phyloP scores from a whole-genome alignment of 2,329 filamentous ascomycete genomes.

The Didymella glomerata region DNA sequence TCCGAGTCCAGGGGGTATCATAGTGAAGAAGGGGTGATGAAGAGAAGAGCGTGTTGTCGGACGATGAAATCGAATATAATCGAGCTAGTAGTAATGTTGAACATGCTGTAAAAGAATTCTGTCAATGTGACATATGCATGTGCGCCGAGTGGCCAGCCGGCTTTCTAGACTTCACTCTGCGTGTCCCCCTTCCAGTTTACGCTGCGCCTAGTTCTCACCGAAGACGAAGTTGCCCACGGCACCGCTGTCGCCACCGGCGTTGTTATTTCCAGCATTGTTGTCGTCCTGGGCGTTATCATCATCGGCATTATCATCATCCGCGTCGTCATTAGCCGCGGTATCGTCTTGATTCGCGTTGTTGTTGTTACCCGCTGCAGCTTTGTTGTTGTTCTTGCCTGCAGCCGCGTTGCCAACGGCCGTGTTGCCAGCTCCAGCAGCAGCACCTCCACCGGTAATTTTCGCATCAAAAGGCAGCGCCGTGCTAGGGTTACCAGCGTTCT shows the following conservation, averaged over 20 bases:
- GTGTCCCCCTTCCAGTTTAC: background rate
- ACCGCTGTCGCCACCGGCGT: background rate
- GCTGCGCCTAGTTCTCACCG: slow-evolving; percentile 1
- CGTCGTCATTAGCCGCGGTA: background rate
- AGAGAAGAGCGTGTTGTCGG: too few species aligned
- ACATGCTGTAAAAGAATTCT: background rate
- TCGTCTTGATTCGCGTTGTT: slow-evolving; percentile 6
- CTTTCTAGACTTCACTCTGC: background rate
- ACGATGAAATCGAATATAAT: too few species aligned
- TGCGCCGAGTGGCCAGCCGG: slow-evolving; percentile 5
- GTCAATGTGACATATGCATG: background rate
- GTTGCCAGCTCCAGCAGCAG: slow-evolving; percentile 8
- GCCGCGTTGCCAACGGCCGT: slow-evolving; percentile 2
- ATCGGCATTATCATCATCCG: background rate
- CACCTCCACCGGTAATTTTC: slow-evolving; percentile 35
- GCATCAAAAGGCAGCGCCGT: slow-evolving; percentile 42
- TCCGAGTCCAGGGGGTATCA: too few species aligned
- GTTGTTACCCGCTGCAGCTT: background rate
- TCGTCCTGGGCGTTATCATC: slow-evolving; percentile 1
- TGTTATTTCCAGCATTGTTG: background rate
- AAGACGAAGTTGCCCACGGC: slow-evolving; percentile 11
- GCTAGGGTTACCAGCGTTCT: slow-evolving; percentile 58
- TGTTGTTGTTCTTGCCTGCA: slow-evolving; percentile 2
- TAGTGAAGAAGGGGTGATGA: too few species aligned
- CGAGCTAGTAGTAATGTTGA: too few species aligned